Evolutionary conservation across 2,329 filamentous ascomycete species (phyloP), one percentile per base, ranked within the genome.

Genomic region (Calonectria henricotiae): DNA sequence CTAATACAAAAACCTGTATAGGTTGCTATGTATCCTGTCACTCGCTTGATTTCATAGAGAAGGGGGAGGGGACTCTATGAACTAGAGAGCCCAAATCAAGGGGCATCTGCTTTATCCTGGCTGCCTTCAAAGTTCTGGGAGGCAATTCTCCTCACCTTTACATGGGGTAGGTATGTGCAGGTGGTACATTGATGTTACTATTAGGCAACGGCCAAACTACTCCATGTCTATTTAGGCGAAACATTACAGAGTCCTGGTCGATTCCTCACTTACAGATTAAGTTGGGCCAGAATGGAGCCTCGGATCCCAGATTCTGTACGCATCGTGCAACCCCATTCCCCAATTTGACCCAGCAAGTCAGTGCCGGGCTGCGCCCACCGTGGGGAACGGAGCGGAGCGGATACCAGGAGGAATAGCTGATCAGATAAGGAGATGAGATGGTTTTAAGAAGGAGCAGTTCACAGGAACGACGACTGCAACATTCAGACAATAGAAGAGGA

Each of bases 261-360:
- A 20, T 23, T 25, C 35, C 51, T 58, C 51, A 39, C 6, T 58
- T 37, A 17, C 25, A 46, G 60, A 46, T 62, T 46, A 25, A 41
- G n/a, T 62, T 62, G 60, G 20, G n/a, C 37, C 17, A 11, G 15
- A 25, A 58, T 58, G 51, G 51, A 58, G 51, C 51, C 51, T 23
- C 51, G 12, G 23, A 30, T 39, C 37, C 51, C 20, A 35, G 51
- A 58, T 58, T 39, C 35, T 3, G 51, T 27, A 37, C n/a, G 35
- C 20, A 58, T 58, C 20, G 23, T 58, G 32, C 25, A 58, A 58
- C 23, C 13, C 17, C n/a, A 9, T 39, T 25, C 51, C 51, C 51
- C 51, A 39, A 37, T 20, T 39, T n/a, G n/a, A 39, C 51, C 51
- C 51, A n/a, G 51, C 35, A 58, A 32, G 51, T 58, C 51, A 58